A percentile compares a stretch with the other conserved stretches of the same genome.
Conservation (phyloP, 1,284 basidiomycete genomes). For the Marasmius fiardii region DNA sequence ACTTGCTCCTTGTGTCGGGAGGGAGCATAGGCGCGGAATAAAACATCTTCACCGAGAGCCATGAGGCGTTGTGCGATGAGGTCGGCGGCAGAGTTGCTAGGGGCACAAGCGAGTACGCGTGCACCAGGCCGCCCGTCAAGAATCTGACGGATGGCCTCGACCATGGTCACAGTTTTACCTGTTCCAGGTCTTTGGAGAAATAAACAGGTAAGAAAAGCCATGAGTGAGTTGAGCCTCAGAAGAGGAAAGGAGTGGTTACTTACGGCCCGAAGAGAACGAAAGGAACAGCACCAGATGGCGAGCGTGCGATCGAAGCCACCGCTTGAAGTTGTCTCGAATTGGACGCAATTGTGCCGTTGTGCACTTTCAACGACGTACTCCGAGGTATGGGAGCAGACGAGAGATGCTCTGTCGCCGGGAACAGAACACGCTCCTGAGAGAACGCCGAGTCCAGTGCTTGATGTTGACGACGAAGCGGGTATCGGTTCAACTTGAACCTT, state of each 20-base stretch:
- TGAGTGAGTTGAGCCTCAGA: background rate
- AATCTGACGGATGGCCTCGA: conserved; percentile 63
- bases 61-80: conserved; percentile 42
- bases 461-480: conserved; percentile 51
- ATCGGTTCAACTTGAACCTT: conserved; percentile 54
- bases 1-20: conserved; percentile 45
- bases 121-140: conserved; percentile 38
- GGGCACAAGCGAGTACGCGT: conserved; percentile 61
- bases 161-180: conserved; percentile 65
- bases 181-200: conserved; percentile 25
- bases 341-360: conserved; percentile 41
- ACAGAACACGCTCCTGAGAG: conserved; percentile 15
- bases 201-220: background rate
- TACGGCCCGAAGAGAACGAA: conserved; percentile 69
- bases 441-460: conserved; percentile 38
- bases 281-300: conserved; percentile 43
- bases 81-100: conserved; percentile 60
- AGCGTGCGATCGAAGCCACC: conserved; percentile 45
- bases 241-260: conserved; percentile 24
- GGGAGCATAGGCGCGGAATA: conserved; percentile 66
- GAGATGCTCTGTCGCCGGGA: conserved; percentile 11
- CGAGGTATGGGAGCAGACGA: background rate
- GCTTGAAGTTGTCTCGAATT: conserved; percentile 56
- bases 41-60: conserved; percentile 28
- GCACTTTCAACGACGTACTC: conserved; percentile 15